A percentile compares a stretch with the other conserved stretches of the same genome.
Conservation (phyloP, 2,329 filamentous ascomycete genomes). For the Phialophora expanda region DNA sequence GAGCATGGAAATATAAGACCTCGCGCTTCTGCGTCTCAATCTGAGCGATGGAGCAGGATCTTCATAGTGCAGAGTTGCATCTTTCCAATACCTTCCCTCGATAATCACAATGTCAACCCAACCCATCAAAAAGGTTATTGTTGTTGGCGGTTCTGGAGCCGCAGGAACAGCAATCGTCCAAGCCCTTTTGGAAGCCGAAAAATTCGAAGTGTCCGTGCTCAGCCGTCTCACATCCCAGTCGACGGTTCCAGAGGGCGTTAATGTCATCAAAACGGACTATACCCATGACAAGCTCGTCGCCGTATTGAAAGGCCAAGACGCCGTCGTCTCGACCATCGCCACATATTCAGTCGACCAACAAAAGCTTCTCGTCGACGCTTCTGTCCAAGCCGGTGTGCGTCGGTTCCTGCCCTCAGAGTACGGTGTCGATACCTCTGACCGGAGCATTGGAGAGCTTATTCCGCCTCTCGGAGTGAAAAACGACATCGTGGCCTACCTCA, state of each 20-base stretch:
- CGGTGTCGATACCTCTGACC: conserved; percentile 41
- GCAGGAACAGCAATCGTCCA: conserved; percentile 10
- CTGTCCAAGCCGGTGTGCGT: conserved; percentile 43
- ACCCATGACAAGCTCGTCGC: conserved; percentile 37
- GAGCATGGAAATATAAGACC: conserved; percentile 1
- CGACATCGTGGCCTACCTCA: conserved; percentile 57
- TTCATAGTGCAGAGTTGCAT: neutral
- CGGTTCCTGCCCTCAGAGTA: conserved; percentile 47
- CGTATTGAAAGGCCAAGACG: conserved; percentile 41
- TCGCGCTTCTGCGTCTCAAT: neutral
- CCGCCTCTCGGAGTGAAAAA: conserved; percentile 41
- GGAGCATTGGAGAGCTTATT: conserved; percentile 38
- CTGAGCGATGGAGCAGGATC: neutral
- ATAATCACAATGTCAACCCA: conserved; percentile 12
- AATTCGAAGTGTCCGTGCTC: conserved; percentile 41
- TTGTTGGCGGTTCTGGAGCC: conserved; percentile 20
- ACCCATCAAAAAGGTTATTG: conserved; percentile 18
- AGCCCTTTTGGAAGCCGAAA: conserved; percentile 6
- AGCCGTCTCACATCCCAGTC: conserved; percentile 37
- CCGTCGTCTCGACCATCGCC: conserved; percentile 37
- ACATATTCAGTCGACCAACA: conserved; percentile 37
- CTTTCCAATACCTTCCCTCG: neutral
- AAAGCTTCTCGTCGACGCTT: conserved; percentile 44
- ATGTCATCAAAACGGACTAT: conserved; percentile 40
- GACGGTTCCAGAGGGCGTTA: conserved; percentile 36